These are phyloP conservation scores for Penicillium sp. DNA, from an alignment of 2,329 filamentous ascomycete genomes.

Conservation along the genomic window DNA sequence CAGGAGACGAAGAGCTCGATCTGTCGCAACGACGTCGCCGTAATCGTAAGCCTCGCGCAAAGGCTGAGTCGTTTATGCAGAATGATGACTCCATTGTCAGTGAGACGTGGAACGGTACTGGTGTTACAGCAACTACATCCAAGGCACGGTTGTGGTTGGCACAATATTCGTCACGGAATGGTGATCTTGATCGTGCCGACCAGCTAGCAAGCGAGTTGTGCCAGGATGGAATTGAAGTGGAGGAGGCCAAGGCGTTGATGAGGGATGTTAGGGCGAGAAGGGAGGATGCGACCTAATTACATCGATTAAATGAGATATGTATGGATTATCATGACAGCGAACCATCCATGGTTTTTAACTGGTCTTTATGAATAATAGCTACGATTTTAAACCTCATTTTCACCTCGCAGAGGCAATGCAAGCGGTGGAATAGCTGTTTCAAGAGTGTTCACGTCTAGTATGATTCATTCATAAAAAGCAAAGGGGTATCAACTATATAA, in stretches of 20 bases:
- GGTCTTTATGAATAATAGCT: neutral
- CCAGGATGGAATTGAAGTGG: constrained; percentile 92
- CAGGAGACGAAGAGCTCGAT: constrained; percentile 28
- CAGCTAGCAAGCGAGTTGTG: constrained; percentile 85
- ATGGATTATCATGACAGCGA: constrained; percentile 1
- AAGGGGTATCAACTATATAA: neutral
- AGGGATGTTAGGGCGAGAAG: constrained; percentile 78
- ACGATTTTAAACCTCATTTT: neutral
- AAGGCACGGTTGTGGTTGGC: constrained; percentile 95
- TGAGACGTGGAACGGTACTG: constrained; percentile 58
- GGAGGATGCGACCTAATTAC: constrained; percentile 42
- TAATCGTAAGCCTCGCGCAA: constrained; percentile 44
- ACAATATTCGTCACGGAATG: constrained; percentile 69
- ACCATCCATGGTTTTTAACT: neutral
- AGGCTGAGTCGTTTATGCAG: constrained; percentile 28
- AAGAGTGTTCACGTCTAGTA: neutral
- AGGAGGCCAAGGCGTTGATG: constrained; percentile 92
- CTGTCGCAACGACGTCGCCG: constrained; percentile 61
- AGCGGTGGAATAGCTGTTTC: neutral
- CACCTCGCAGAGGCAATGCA: neutral
- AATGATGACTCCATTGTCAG: constrained; percentile 37
- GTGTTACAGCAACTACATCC: constrained; percentile 86
- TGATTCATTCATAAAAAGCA: neutral
- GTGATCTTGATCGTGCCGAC: constrained; percentile 73
- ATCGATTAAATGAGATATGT: neutral